Base-by-base conservation (phyloP, 768 basidiomycete genomes). In the Tulasnella sp. region DNA sequence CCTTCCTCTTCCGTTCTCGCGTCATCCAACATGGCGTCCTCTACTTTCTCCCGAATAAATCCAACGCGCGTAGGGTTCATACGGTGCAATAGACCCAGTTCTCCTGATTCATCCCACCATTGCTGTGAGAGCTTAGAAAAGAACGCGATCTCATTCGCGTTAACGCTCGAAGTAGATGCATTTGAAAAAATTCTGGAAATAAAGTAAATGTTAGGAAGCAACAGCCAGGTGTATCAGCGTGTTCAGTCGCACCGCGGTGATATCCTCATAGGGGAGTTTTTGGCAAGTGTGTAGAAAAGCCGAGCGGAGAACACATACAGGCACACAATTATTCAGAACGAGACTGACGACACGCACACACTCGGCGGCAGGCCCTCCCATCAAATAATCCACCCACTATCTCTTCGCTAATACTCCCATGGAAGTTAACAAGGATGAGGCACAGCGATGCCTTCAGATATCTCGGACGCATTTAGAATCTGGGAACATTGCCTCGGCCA, bases 31-130 rank as follows among this genome's bases (percentile, higher is more conserved):
- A 73, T 72, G 15, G 76, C 72, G 65, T 88, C 85, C 48, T 78
- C 69, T 38, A 91, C 64, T 68, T 91, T 91, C 64, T 88, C 79
- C 42, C 80, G 78, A 29, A 99, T 78, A 70, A 91, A 96, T 57
- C 81, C 80, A 65, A 92, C 78, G 43, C 96, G 76, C 10, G 84
- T 78, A 1, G 92, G 92, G 72, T 99, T 99, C 94, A 99, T 97
- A 66, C 81, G 80, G 68, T 98, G 96, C 31, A 99, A 73, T 38
- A 92, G 73, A 2, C 74, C 76, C 68, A 94, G 93, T 70, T 97
- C 93, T 64, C 94, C 93, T 19, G 76, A 79, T 67, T 94, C 90
- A 70, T 93, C 83, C 92, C 93, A 97, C 93, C 93, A 97, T 66
- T 83, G 76, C n/a, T 85, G 82, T 1, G 91, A 89, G 3, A 96